Evolutionary conservation across 73 alveolate species (phyloP), one percentile per base, ranked within the genome.

Genomic region (Tetrahymena malaccensis): DNA sequence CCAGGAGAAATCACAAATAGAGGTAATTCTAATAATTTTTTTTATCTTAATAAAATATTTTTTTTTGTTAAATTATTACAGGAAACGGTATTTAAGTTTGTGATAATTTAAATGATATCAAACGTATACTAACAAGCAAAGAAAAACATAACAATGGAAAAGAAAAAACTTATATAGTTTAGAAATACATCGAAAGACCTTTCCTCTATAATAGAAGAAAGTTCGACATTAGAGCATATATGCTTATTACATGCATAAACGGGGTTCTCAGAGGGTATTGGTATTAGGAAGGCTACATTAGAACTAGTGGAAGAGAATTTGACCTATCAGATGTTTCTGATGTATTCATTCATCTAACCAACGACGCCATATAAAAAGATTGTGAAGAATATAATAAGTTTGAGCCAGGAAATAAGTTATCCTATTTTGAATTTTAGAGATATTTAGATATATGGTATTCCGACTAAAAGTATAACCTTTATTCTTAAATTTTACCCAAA

Each of bases 1-100:
- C 99, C 99, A 3, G 99, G 99, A 9, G 99, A 98, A 94, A 95
- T 97, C 94, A 98, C 99, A 34, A 98, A 98, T 95, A 95, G 99
- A 96, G 99, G 99, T 19, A 93, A 70, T 95, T 27, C 25, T 70
- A 9, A 9, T 7, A 3, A 3, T 9, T 11, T n/a, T 3, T 25
- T 22, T 70, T 70, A 25, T 3, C 33, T 25, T 6, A 43, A 31
- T 25, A 33, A 43, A 85, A 85, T 22, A 1, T 4, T 19, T 93
- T 50, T 34, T 10, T 27, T n/a, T n/a, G 8, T 12, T 1, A 25
- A 27, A n/a, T 27, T 19, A n/a, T 27, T 19, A 85, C 1, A 43
- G 50, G 55, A 1, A 94, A 96, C 35, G 97, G 97, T 43, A 97
- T 97, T 33, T 44, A 96, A 38, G 98, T 97, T 10, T 96, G 98